Percentiles rank a stretch among this genome's conserved stretches.
Evolutionary conservation across 75 land plant genomes (phyloP).

Genomic region (Larix kaempferi): DNA sequence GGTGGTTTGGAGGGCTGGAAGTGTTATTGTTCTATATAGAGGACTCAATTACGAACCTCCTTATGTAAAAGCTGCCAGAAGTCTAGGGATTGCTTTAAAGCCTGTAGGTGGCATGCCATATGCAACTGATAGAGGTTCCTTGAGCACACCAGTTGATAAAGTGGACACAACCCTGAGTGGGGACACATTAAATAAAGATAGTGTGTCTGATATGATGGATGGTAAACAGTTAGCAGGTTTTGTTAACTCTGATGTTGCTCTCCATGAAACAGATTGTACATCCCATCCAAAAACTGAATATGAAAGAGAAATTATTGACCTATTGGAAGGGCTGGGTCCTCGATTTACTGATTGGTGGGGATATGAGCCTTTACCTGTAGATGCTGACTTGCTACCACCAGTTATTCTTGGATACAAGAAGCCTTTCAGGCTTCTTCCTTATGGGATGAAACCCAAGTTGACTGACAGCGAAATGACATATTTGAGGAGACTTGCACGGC

Average conservation of each 20-base stretch:
- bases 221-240: background rate
- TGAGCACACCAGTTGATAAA: background rate
- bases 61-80: background rate
- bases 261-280: background rate
- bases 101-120: background rate
- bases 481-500: slow-evolving; percentile 33
- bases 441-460: slow-evolving; percentile 22
- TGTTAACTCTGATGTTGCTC: background rate
- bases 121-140: slow-evolving; percentile 2
- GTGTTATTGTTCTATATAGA: slow-evolving; percentile 51
- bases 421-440: slow-evolving; percentile 42
- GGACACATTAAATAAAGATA: background rate
- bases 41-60: slow-evolving; percentile 31
- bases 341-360: slow-evolving; percentile 51
- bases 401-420: slow-evolving; percentile 31
- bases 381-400: slow-evolving; percentile 51
- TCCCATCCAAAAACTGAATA: slow-evolving; percentile 5
- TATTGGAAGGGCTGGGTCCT: slow-evolving; percentile 45
- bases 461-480: slow-evolving; percentile 38
- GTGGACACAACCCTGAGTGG: background rate
- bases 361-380: slow-evolving; percentile 39
- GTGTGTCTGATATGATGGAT: background rate
- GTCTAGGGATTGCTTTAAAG: background rate
- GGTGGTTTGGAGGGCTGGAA: slow-evolving; percentile 61
- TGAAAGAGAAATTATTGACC: slow-evolving; percentile 30